A percentile compares a stretch with the other conserved stretches of the same genome.
These are phyloP conservation scores for Pichia sp. DNA, from an alignment of 1,139 yeast species.

Conservation along the genomic window DNA sequence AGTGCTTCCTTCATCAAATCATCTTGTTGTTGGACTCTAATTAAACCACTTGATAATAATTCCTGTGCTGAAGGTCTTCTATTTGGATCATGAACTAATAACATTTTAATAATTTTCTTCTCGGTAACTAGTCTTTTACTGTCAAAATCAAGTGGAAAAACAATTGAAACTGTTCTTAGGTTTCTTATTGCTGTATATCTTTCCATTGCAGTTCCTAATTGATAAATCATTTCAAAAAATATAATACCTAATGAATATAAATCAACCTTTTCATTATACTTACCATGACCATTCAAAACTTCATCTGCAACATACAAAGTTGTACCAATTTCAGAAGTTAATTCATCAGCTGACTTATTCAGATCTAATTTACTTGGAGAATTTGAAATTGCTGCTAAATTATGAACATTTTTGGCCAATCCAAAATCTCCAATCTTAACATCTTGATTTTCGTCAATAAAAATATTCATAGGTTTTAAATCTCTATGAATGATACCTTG, in stretches of 20 bases:
- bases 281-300: constrained; percentile 60
- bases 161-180: constrained; percentile 51
- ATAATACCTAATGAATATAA: constrained; percentile 93
- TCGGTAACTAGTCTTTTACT: constrained; percentile 48
- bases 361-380: constrained; percentile 18
- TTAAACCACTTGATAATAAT: constrained; percentile 68
- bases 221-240: constrained; percentile 89
- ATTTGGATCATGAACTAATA: constrained; percentile 73
- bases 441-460: constrained; percentile 83
- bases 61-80: constrained; percentile 74
- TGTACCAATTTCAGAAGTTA: constrained; percentile 91
- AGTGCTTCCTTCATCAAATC: constrained; percentile 84
- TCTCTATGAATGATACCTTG: constrained; percentile 96
- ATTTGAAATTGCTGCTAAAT: constrained; percentile 24
- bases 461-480: constrained; percentile 90
- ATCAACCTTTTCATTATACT: constrained; percentile 87
- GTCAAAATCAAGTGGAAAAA: constrained; percentile 63
- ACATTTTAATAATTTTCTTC: constrained; percentile 53
- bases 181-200: constrained; percentile 63
- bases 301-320: constrained; percentile 89
- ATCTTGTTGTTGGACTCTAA: constrained; percentile 88
- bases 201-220: constrained; percentile 86
- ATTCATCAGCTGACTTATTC: constrained; percentile 49
- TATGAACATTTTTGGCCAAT: constrained; percentile 76
- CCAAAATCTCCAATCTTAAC: constrained; percentile 97